These are phyloP conservation scores for Colletotrichum orbiculare DNA, from an alignment of 2,329 filamentous ascomycete species.

Conservation along the genomic window DNA sequence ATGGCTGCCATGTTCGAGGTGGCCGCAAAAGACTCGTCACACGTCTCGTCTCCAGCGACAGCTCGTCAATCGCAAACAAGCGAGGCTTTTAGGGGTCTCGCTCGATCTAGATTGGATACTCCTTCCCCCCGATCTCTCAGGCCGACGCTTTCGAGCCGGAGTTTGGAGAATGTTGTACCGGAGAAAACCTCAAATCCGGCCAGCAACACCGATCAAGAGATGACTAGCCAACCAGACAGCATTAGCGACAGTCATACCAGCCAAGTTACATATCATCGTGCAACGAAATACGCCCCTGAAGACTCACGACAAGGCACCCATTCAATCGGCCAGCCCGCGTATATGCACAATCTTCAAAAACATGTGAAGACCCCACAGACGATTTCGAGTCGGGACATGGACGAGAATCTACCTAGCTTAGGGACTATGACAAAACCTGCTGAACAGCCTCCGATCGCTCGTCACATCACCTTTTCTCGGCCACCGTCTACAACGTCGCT, in stretches of 20 bases:
- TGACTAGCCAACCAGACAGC: background rate
- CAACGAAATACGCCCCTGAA: slow-evolving; percentile 20
- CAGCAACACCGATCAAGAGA: background rate
- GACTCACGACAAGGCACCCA: slow-evolving; percentile 33
- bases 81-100: slow-evolving; percentile 9
- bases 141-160: slow-evolving; percentile 36
- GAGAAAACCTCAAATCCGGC: background rate
- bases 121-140: slow-evolving; percentile 38
- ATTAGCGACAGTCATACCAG: too few relatives aligned
- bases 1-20: slow-evolving; percentile 65
- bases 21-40: slow-evolving; percentile 41
- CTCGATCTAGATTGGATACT: slow-evolving; percentile 35
- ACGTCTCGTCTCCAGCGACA: slow-evolving; percentile 30
- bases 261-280: background rate
- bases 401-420: slow-evolving; percentile 42
- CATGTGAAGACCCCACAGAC: background rate
- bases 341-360: background rate
- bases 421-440: slow-evolving; percentile 52
- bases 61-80: slow-evolving; percentile 7
- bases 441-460: slow-evolving; percentile 52
- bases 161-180: slow-evolving; percentile 34
- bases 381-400: slow-evolving; percentile 26
- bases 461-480: slow-evolving; percentile 49
- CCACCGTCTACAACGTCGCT: slow-evolving; percentile 46
- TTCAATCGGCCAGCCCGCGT: background rate